A percentile compares a stretch with the other conserved stretches of the same genome.
Evolutionary conservation across 2,329 filamentous ascomycete species (phyloP).

Genomic region (Ophiostoma triangulosporum): DNA sequence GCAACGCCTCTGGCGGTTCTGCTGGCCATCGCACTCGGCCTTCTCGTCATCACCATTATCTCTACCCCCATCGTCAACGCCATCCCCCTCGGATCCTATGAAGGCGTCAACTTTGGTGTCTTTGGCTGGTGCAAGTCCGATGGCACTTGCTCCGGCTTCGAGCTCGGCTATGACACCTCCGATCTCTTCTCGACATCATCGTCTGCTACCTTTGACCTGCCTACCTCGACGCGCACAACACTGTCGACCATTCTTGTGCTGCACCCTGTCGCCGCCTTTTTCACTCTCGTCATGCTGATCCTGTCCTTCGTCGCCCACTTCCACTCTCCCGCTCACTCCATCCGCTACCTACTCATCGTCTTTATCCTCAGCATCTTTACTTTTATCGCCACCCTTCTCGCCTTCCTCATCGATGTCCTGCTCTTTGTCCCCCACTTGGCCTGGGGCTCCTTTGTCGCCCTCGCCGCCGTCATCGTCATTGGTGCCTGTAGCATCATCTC

Average conservation of each 20-base stretch:
- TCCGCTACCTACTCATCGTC: conserved; percentile 70
- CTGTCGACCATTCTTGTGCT: conserved; percentile 86
- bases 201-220: conserved; percentile 40
- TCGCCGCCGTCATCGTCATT: conserved; percentile 78
- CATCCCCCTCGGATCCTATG: conserved; percentile 69
- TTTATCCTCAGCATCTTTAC: conserved; percentile 80
- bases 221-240: conserved; percentile 37
- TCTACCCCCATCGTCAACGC: conserved; percentile 78
- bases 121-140: conserved; percentile 69
- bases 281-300: conserved; percentile 73
- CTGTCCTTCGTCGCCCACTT: conserved; percentile 73
- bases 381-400: conserved; percentile 63
- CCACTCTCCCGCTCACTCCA: conserved; percentile 77
- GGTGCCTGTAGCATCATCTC: conserved; percentile 71
- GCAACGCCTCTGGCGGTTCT: conserved; percentile 82
- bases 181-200: conserved; percentile 12
- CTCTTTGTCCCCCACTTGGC: conserved; percentile 87
- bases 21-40: conserved; percentile 70
- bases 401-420: conserved; percentile 86
- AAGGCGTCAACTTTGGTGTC: conserved; percentile 73
- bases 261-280: conserved; percentile 77
- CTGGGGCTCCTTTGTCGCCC: conserved; percentile 89
- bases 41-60: conserved; percentile 77
- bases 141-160: conserved; percentile 52
- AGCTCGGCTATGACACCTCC: conserved; percentile 70